These are phyloP conservation scores for Chrysosporium keratinophilum DNA, from an alignment of 2,329 filamentous ascomycete genomes.

Conservation along the genomic window DNA sequence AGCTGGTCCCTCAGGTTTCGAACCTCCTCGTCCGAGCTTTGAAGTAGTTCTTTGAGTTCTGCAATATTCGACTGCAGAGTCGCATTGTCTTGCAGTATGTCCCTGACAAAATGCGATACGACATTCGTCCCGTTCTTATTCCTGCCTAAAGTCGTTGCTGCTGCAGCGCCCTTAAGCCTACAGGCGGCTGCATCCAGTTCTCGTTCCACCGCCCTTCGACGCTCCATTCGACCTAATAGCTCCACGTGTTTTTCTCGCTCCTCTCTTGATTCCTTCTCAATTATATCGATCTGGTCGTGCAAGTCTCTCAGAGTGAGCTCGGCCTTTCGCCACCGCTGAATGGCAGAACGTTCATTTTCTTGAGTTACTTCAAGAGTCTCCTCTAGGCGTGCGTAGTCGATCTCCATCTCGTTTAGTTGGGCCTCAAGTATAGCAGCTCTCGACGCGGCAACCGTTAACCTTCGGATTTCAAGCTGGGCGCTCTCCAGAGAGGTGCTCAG, in stretches of 20 bases:
- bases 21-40: conserved; percentile 88
- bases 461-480: conserved; percentile 65
- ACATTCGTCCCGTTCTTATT: conserved; percentile 55
- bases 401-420: conserved; percentile 67
- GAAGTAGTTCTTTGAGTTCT: conserved; percentile 80
- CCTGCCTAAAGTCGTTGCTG: conserved; percentile 52
- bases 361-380: conserved; percentile 55
- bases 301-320: conserved; percentile 68
- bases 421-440: conserved; percentile 70
- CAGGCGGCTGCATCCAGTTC: conserved; percentile 71
- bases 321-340: conserved; percentile 75
- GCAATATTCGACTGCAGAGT: conserved; percentile 85
- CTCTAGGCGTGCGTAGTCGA: conserved; percentile 66
- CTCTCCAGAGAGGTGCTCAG: conserved; percentile 67
- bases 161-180: conserved; percentile 70
- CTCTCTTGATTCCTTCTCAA: conserved; percentile 71
- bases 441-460: conserved; percentile 60
- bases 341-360: conserved; percentile 65
- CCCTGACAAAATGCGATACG: conserved; percentile 92
- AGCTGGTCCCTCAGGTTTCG: conserved; percentile 76
- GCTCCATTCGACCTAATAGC: conserved; percentile 71
- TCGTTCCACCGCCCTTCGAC: conserved; percentile 68
- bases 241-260: conserved; percentile 75
- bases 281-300: conserved; percentile 76
- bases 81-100: conserved; percentile 89